These are phyloP conservation scores for Chionographis japonica DNA, from an alignment of 106 monocot genomes.

Conservation along the genomic window DNA sequence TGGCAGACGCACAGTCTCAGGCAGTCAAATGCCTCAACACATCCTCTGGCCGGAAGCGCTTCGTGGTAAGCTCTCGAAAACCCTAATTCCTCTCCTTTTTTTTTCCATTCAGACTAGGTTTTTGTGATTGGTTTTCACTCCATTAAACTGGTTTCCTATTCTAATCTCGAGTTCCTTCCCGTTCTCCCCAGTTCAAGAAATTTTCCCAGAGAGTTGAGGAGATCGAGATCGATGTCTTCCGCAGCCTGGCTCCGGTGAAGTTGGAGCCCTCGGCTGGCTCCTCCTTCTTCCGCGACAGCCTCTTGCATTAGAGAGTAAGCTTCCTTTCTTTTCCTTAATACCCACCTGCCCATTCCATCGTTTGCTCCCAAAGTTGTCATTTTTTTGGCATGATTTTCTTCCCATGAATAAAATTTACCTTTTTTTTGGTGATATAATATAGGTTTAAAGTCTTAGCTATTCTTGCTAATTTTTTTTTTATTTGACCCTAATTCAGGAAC, in stretches of 20 bases:
- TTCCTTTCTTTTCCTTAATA: not conserved
- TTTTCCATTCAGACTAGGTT: not conserved
- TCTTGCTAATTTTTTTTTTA: not conserved
- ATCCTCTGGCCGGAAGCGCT: constrained; percentile 49
- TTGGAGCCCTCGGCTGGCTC: constrained; percentile 58
- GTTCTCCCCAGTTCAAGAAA: constrained; percentile 66
- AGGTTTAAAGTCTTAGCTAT: no score
- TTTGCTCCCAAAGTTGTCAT: not conserved
- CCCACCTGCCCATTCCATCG: not conserved
- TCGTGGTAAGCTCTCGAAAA: constrained; percentile 40
- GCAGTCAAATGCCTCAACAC: constrained; percentile 83
- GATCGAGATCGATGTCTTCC: constrained; percentile 81
- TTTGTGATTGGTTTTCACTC: not conserved
- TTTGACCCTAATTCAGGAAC: constrained; percentile 35
- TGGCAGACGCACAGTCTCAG: constrained; percentile 41
- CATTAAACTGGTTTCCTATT: not conserved
- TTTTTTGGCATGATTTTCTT: not conserved
- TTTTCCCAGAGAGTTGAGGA: constrained; percentile 68
- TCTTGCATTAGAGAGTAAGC: constrained; percentile 75
- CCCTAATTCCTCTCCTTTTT: not conserved
- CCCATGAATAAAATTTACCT: no score
- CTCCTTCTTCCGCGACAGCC: constrained; percentile 76
- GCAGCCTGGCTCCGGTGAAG: constrained; percentile 48
- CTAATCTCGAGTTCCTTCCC: not conserved
- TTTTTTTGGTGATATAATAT: no score